Evolutionary conservation across 1,139 yeast species (phyloP).

Genomic region (Waltiozyma sp.): DNA sequence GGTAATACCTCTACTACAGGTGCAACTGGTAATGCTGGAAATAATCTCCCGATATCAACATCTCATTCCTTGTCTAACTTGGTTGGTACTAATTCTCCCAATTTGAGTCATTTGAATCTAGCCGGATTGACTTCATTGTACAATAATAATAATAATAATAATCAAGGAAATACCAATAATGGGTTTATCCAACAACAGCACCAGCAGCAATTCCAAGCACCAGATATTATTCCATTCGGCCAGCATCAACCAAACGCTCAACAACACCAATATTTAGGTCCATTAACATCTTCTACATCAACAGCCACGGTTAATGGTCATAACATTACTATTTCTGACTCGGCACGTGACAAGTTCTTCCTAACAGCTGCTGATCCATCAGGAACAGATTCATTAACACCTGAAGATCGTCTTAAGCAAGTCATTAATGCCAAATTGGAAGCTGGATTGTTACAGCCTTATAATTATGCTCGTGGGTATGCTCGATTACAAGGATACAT

Average conservation of each 20-base stretch:
- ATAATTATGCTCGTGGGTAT: conserved; percentile 89
- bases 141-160: neutral
- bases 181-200: conserved; percentile 3
- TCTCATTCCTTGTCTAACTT: conserved; percentile 11
- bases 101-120: conserved; percentile 6
- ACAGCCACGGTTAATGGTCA: conserved; percentile 3
- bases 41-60: conserved; percentile 7
- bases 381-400: conserved; percentile 56
- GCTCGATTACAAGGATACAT: conserved; percentile 82
- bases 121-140: neutral
- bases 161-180: neutral
- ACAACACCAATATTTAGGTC: neutral
- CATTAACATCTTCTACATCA: conserved; percentile 4
- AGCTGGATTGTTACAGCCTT: conserved; percentile 89
- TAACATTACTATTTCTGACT: conserved; percentile 37
- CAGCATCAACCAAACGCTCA: conserved; percentile 1
- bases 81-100: conserved; percentile 15
- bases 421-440: conserved; percentile 94
- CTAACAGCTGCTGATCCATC: conserved; percentile 91
- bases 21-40: too few relatives aligned
- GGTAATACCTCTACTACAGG: conserved; percentile 1
- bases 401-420: conserved; percentile 86
- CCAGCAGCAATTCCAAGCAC: conserved; percentile 3
- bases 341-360: conserved; percentile 88
- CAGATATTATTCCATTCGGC: conserved; percentile 2